A percentile compares a stretch with the other conserved stretches of the same genome.
Conservation (phyloP, 2,329 filamentous ascomycete genomes). For the Albophoma yamanashiensis region DNA sequence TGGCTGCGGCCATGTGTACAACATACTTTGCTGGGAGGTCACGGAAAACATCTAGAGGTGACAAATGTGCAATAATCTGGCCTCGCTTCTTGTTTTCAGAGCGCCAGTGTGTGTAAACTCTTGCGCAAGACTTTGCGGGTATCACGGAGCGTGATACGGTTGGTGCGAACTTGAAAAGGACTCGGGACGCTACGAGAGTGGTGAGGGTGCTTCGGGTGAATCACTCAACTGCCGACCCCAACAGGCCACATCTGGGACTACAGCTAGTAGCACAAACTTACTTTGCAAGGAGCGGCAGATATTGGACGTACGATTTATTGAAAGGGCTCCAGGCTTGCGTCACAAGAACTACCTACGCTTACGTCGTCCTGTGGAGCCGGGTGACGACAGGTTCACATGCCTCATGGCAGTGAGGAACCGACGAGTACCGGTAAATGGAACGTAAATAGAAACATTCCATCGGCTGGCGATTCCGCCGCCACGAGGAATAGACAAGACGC, state of each 20-base stretch:
- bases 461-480: neutral
- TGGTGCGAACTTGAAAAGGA: neutral
- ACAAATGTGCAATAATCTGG: neutral
- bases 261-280: neutral
- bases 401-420: neutral
- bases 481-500: neutral
- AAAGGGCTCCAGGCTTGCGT: neutral
- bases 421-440: neutral
- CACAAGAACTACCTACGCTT: neutral
- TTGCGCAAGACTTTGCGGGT: neutral
- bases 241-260: neutral
- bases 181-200: neutral
- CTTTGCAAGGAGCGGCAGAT: neutral
- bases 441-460: no score
- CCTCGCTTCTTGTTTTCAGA: neutral
- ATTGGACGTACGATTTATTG: neutral
- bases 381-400: neutral
- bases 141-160: neutral
- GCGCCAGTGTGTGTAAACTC: neutral
- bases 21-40: neutral
- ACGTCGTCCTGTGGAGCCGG: neutral
- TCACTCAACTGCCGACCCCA: neutral
- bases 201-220: neutral
- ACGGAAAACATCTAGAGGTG: neutral
- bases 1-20: constrained; percentile 3